Evolutionary conservation across 108 stramenopile species (phyloP), one percentile per base, ranked within the genome.

Genomic region (Pseudonitzschia pungens): DNA sequence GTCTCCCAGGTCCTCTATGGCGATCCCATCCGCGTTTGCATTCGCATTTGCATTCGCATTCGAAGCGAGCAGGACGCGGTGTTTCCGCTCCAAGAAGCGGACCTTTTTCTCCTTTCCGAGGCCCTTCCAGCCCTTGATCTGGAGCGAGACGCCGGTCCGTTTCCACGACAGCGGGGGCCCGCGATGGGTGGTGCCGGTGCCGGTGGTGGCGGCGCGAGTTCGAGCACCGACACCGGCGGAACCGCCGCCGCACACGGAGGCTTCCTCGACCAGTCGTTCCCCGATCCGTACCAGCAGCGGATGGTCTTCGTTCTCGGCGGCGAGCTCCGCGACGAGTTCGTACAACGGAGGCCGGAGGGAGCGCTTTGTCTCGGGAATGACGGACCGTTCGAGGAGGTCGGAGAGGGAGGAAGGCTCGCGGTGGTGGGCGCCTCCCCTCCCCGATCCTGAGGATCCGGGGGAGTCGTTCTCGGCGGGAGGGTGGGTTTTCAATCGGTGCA

Each of bases 291-390:
- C 10, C 36, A 81, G 40, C 4, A 60, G 58, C 29, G 41, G 22
- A 20, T 63, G 67, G 65, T 21, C 44, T 54, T n/a, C 12, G 28
- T 57, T 31, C 44, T 28, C 9, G 14, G 58, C n/a, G 20, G 65
- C 65, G 21, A 68, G 20, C 15, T 48, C 42, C 18, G 53, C 53
- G 6, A 72, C 20, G 24, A 44, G 55, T 6, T 54, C 27, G 65
- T 72, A 75, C 36, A 81, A 33, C 3, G 31, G 6, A 21, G 74
- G 80, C 52, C 80, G 60, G 8, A 65, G 28, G 40, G 80, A 81
- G 60, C 65, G 55, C 28, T 51, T 32, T 21, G 42, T 55, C 33
- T 70, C 60, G 0, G 42, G 29, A 2, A 29, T 26, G n/a, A n/a
- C n/a, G 8, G 52, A 36, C 36, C 6, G 1, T 22, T 70, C 69